Percentiles rank a stretch among this genome's conserved stretches.
phyloP scores from a whole-genome alignment of 2,329 filamentous ascomycete genomes.

The Biscogniauxia sp. region DNA sequence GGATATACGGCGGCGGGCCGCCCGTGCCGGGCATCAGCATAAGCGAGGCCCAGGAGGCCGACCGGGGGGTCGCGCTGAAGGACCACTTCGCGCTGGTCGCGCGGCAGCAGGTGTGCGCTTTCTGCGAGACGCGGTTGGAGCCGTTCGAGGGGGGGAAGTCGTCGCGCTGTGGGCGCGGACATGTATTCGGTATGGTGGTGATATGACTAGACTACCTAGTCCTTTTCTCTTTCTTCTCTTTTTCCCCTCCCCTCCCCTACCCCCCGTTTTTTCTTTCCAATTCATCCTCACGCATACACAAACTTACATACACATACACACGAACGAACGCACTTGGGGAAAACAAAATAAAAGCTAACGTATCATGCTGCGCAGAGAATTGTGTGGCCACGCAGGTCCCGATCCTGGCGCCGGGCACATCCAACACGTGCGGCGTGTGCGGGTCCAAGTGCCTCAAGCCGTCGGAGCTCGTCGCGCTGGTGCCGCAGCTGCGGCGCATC shows the following conservation, averaged over 20 bases:
- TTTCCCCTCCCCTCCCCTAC: too few relatives aligned
- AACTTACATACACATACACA: too few relatives aligned
- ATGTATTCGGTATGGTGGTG: conserved; percentile 35
- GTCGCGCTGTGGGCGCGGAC: conserved; percentile 39
- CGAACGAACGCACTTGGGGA: too few relatives aligned
- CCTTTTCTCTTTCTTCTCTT: not conserved
- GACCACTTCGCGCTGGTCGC: conserved; percentile 39
- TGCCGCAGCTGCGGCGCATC: conserved; percentile 20
- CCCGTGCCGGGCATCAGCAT: conserved; percentile 41
- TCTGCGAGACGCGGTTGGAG: conserved; percentile 41
- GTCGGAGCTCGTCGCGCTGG: conserved; percentile 36
- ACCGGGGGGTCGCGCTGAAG: conserved; percentile 25
- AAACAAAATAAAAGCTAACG: not conserved
- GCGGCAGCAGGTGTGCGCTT: conserved; percentile 42
- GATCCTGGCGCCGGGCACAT: conserved; percentile 53
- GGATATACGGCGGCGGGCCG: conserved; percentile 55
- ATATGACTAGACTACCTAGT: not conserved
- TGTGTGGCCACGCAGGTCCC: conserved; percentile 54
- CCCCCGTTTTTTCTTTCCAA: too few relatives aligned
- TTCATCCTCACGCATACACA: too few relatives aligned
- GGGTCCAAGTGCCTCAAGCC: conserved; percentile 48
- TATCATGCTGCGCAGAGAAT: conserved; percentile 40
- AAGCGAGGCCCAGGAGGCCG: conserved; percentile 1
- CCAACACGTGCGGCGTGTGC: conserved; percentile 55
- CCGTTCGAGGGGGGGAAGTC: conserved; percentile 31